Evolutionary conservation across 139 green algal species (phyloP), one percentile per base, ranked within the genome.

Genomic region (Pleodorina starrii): DNA sequence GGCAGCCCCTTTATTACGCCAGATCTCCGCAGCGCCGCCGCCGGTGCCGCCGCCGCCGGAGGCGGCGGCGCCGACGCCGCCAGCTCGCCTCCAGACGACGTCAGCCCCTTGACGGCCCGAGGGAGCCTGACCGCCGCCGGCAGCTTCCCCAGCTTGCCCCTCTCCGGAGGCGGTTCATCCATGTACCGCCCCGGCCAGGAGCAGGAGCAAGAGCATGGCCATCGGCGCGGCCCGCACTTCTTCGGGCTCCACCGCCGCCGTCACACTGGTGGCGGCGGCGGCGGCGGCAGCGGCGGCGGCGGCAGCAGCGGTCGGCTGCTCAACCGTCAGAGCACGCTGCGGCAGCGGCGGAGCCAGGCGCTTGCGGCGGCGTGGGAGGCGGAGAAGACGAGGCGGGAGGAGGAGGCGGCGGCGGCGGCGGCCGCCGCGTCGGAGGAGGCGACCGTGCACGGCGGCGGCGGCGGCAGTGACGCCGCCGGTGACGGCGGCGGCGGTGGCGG

Each of bases 291-390:
- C 78, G 36, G n/a, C 36, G 78, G 46, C 36, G 59, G 36, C 51
- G 78, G 78, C 51, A 35, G 76, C 29, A 23, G 76, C 76, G 6
- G 32, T 6, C n/a, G 1, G 48, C 19, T 35, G 27, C 38, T 86
- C 32, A 44, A 68, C 14, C 57, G 50, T 5, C 57, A 48, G n/a
- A 87, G 81, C 81, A 87, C 81, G 60, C 81, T 87, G 81, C 32
- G 35, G 60, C 42, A 57, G 81, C 81, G 81, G 29, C 60, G 81
- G 29, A 78, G 60, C 17, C 21, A 19, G 27, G 81, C 81, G 12
- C 81, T 87, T 59, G 81, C 81, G 81, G 60, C 60, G 79, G 79
- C 60, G 29, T 35, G 43, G 81, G 14, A 42, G 81, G 81, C 81
- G 17, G 81, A 87, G 81, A 4, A 35, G 60, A 59, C 69, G 40